Conservation (phyloP, 164 flowering plant genomes). For the Tetrastigma voinierianum region DNA sequence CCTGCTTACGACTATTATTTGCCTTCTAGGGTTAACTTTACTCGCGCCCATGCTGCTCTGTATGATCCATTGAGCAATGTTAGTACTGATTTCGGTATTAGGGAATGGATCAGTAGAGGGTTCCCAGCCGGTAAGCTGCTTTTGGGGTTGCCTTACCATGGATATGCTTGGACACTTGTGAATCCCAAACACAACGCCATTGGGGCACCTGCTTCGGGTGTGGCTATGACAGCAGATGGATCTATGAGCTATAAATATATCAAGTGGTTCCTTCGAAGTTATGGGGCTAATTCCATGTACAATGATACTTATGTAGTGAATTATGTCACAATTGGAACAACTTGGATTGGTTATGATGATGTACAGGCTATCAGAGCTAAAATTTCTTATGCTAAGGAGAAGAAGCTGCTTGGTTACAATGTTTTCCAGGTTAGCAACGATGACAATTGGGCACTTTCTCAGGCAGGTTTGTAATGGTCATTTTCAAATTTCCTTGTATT, state of each 20-base stretch:
- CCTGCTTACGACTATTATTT: conserved; percentile 15
- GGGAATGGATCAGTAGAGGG: conserved; percentile 20
- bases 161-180: conserved; percentile 26
- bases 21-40: conserved; percentile 7
- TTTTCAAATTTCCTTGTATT: too few relatives aligned
- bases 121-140: conserved; percentile 21
- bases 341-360: conserved; percentile 27
- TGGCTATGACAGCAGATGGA: conserved; percentile 11
- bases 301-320: conserved; percentile 30
- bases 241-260: conserved; percentile 13
- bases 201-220: conserved; percentile 17
- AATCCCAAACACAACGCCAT: conserved; percentile 5
- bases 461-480: not conserved
- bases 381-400: conserved; percentile 19
- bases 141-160: conserved; percentile 26
- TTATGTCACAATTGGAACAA: conserved; percentile 15
- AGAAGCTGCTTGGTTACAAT: conserved; percentile 17
- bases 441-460: conserved; percentile 15
- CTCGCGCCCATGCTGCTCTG: conserved; percentile 26
- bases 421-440: conserved; percentile 15
- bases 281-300: conserved; percentile 13
- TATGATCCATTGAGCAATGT: conserved; percentile 19
- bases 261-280: conserved; percentile 9
- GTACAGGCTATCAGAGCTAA: conserved; percentile 14
- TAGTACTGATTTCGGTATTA: conserved; percentile 18